Evolutionary conservation across 345 rosid species (phyloP).

Genomic region (Eucalyptus curtisii): DNA sequence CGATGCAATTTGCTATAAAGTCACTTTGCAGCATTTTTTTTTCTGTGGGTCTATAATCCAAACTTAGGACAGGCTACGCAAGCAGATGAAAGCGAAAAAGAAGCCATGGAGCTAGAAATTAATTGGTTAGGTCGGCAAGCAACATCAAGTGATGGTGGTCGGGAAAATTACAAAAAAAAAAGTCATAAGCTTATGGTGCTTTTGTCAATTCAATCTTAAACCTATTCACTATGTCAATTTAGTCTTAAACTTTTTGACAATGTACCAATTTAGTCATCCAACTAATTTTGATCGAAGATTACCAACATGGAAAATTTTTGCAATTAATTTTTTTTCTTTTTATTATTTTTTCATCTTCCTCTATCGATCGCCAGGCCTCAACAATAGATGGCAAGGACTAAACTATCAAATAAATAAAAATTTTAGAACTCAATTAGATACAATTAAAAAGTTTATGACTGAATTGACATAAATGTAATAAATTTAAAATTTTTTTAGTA

Average conservation of each 20-base stretch:
- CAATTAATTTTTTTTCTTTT: too few relatives aligned
- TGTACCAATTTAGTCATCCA: too few relatives aligned
- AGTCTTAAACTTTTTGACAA: neutral
- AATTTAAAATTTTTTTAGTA: rapidly evolving
- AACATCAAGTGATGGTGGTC: neutral
- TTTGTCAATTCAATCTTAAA: neutral
- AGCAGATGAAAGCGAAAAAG: neutral
- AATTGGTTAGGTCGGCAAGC: neutral
- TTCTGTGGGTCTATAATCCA: neutral
- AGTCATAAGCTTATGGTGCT: neutral
- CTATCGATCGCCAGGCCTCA: rapidly evolving
- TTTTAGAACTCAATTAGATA: neutral
- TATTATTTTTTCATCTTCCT: neutral
- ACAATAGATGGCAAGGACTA: rapidly evolving
- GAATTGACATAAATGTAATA: neutral
- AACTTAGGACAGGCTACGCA: neutral
- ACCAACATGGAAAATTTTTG: rapidly evolving
- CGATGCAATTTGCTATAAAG: neutral
- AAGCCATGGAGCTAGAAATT: neutral
- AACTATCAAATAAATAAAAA: neutral
- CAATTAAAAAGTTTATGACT: neutral
- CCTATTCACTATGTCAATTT: rapidly evolving
- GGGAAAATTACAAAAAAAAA: neutral
- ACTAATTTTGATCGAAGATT: neutral
- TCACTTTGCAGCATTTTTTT: neutral